Percentiles rank a stretch among this genome's conserved stretches.
Evolutionary conservation across 805 yeast species (phyloP).

Genomic region (Yamadazyma philogaea): DNA sequence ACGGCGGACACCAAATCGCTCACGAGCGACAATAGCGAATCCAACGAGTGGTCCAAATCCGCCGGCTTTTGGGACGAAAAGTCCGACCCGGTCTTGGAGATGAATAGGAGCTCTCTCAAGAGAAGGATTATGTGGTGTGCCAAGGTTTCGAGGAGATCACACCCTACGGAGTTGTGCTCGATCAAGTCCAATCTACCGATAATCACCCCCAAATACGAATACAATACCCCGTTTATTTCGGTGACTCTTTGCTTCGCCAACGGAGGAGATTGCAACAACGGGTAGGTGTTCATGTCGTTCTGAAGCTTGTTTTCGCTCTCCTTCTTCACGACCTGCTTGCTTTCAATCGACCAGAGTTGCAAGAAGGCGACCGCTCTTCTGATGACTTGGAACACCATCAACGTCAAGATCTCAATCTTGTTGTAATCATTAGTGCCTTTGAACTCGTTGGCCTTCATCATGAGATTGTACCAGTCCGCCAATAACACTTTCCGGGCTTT

Average conservation of each 20-base stretch:
- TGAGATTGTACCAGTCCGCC: conserved; percentile 78
- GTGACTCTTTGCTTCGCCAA: conserved; percentile 58
- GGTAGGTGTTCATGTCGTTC: conserved; percentile 40
- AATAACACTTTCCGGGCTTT: conserved; percentile 64
- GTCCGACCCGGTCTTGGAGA: conserved; percentile 50
- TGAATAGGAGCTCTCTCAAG: conserved; percentile 59
- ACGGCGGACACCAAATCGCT: conserved; percentile 65
- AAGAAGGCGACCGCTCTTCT: conserved; percentile 63
- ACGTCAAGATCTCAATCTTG: conserved; percentile 59
- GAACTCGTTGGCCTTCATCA: conserved; percentile 73
- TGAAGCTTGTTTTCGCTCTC: conserved; percentile 33
- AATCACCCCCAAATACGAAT: conserved; percentile 61
- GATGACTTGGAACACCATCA: conserved; percentile 64
- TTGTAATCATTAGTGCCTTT: conserved; percentile 57
- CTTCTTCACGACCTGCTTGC: conserved; percentile 42
- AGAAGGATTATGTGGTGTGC: conserved; percentile 67
- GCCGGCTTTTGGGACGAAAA: conserved; percentile 36
- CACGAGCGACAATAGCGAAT: conserved; percentile 55
- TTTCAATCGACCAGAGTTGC: conserved; percentile 69
- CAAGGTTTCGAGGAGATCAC: conserved; percentile 61
- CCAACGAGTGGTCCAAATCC: conserved; percentile 50
- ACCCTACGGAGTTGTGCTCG: conserved; percentile 69
- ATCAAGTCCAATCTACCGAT: conserved; percentile 76
- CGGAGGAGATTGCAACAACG: conserved; percentile 54
- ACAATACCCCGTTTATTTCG: conserved; percentile 59